Base-by-base conservation (phyloP, 768 basidiomycete species). In the Gautieria morchelliformis region DNA sequence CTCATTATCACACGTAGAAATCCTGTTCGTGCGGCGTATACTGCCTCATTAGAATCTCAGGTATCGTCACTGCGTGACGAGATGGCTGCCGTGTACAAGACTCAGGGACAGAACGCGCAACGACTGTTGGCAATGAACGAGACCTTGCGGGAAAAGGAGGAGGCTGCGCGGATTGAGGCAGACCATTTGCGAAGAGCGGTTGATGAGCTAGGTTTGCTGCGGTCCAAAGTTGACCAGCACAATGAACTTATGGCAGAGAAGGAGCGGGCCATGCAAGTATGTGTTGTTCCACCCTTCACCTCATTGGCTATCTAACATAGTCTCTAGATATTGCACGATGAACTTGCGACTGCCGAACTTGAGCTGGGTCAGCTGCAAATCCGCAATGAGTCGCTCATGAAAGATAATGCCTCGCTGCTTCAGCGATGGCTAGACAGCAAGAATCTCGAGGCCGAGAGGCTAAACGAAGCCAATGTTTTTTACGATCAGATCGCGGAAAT, bases 371-470 rank as follows among this genome's bases (percentile, higher is more conserved):
- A 95, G 65, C 84, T 95, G 24, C 87, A 90, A 56, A 84, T 92
- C 60, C 84, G 90, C 37, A 96, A 95, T 67, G 77, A 83, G 65
- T 85, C 76, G n/a, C 79, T 99, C 35, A 82, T 83, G 51, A 87
- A 86, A 64, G 95, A 99, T 69, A 99, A 99, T 64, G 93, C 93
- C 24, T 87, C 91, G 65, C 81, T 99, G 27, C 78, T 98, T 1
- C 93, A 96, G 68, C 86, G 95, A 17, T 99, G 96, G 95, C 78
- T 98, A 9, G 96, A 98, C 65, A 85, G 87, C 62, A 96, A 96
- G 72, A 92, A 96, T 67, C 73, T 78, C 12, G 93, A 94, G 65
- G 95, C 88, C 9, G 92, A 93, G 70, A 85, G 84, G 71, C 89
- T 99, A 89, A 97, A 98, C 71, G 89, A 89, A 64, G 91, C 87